Evolutionary conservation across 768 basidiomycete species (phyloP).

Genomic region (Termitomyces sp.): DNA sequence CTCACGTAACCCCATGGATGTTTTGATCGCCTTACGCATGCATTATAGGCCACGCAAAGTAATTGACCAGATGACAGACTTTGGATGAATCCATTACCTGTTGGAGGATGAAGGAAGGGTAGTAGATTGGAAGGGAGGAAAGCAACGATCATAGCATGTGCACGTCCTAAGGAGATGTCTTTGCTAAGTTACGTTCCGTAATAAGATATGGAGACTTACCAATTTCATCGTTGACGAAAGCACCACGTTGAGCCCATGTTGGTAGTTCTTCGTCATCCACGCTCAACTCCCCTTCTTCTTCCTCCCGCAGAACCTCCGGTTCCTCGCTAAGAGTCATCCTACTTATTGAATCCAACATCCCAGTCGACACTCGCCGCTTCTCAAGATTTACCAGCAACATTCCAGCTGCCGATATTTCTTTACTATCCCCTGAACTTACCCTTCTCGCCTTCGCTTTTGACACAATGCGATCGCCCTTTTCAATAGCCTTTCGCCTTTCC

Average conservation of each 20-base stretch:
- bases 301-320: slow-evolving; percentile 45
- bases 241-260: slow-evolving; percentile 62
- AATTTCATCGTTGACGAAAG: slow-evolving; percentile 50
- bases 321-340: slow-evolving; percentile 47
- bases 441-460: slow-evolving; percentile 39
- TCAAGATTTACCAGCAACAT: slow-evolving; percentile 19
- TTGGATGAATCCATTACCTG: slow-evolving; percentile 39
- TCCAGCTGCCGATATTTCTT: slow-evolving; percentile 14
- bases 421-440: slow-evolving; percentile 40
- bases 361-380: slow-evolving; percentile 54
- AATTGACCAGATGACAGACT: slow-evolving; percentile 72
- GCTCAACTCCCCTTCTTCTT: slow-evolving; percentile 33
- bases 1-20: slow-evolving; percentile 89
- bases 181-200: background rate
- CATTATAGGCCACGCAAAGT: slow-evolving; percentile 77
- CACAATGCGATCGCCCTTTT: slow-evolving; percentile 33
- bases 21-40: slow-evolving; percentile 70
- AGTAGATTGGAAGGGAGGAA: slow-evolving; percentile 59
- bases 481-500: slow-evolving; percentile 36
- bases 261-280: slow-evolving; percentile 72
- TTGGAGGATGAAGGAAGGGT: slow-evolving; percentile 26
- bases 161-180: slow-evolving; percentile 43
- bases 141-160: slow-evolving; percentile 50
- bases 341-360: slow-evolving; percentile 49
- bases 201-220: slow-evolving; percentile 34